Conservation (phyloP, 192 early-diverging fungal genomes). For the Rhizoclosmatium globosum region DNA sequence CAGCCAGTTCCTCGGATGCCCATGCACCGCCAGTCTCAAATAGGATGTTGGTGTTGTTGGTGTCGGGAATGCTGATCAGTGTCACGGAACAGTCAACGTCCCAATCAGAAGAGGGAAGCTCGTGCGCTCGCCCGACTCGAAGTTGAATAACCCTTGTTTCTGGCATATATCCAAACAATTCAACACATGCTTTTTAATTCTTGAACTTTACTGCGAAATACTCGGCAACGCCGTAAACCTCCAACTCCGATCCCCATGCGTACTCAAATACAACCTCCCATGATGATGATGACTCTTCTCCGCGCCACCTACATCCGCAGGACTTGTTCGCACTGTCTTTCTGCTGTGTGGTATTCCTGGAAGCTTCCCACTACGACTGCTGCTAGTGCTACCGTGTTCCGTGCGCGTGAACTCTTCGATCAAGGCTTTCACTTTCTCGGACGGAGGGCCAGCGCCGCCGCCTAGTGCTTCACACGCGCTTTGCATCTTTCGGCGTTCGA, state of each 20-base stretch:
- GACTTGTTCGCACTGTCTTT: background rate
- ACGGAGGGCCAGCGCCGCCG: background rate
- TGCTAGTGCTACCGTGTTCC: background rate
- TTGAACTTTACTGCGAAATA: background rate
- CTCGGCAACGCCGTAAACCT: constrained; percentile 21
- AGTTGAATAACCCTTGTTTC: too few relatives aligned
- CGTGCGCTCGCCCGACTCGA: too few relatives aligned
- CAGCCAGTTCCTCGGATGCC: too few relatives aligned
- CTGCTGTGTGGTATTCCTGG: background rate
- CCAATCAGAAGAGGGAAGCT: too few relatives aligned
- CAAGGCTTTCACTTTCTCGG: constrained; percentile 6
- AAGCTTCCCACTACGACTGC: background rate
- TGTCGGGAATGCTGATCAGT: too few relatives aligned
- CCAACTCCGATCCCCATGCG: constrained; percentile 29
- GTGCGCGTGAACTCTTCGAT: background rate
- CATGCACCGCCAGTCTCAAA: too few relatives aligned
- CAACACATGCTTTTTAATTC: too few relatives aligned
- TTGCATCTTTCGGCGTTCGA: background rate
- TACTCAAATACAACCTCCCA: constrained; percentile 26
- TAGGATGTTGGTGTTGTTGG: too few relatives aligned
- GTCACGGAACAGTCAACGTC: too few relatives aligned
- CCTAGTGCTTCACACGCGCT: background rate
- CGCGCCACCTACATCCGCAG: background rate
- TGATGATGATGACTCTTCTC: too few relatives aligned
- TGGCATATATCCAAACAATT: too few relatives aligned